phyloP scores from a whole-genome alignment of 106 monocot species.

The Iris macrosiphon region DNA sequence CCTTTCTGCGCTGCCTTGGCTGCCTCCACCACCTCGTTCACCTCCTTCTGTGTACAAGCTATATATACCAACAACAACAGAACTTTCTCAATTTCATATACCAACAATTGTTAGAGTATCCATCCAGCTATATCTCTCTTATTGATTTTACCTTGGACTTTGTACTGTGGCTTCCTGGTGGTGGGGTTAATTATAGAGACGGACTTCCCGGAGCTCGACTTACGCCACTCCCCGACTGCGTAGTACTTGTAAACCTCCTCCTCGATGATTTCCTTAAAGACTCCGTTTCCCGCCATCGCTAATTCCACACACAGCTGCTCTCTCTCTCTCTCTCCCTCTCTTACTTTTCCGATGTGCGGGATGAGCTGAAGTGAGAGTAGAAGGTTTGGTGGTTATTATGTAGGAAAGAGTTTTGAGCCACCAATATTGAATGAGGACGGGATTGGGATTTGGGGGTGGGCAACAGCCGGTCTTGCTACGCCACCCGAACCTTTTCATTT shows the following conservation, averaged over 20 bases:
- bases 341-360: too few relatives aligned
- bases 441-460: too few relatives aligned
- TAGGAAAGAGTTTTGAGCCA: too few relatives aligned
- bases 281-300: slow-evolving; percentile 55
- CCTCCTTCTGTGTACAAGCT: slow-evolving; percentile 99
- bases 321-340: not conserved
- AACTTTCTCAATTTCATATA: too few relatives aligned
- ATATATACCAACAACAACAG: not conserved
- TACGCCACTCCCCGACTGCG: slow-evolving; percentile 78
- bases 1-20: slow-evolving; percentile 84
- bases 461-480: too few relatives aligned
- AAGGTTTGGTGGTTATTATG: too few relatives aligned
- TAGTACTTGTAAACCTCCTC: slow-evolving; percentile 95
- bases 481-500: too few relatives aligned
- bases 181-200: slow-evolving; percentile 88
- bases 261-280: slow-evolving; percentile 78
- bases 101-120: too few relatives aligned
- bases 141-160: slow-evolving; percentile 64
- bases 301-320: not conserved
- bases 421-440: too few relatives aligned
- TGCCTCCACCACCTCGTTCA: slow-evolving; percentile 81
- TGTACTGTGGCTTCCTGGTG: slow-evolving; percentile 68
- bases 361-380: too few relatives aligned
- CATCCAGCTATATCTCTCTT: not conserved
- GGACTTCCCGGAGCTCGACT: slow-evolving; percentile 75